Evolutionary conservation across 1,284 basidiomycete species (phyloP), one percentile per base, ranked within the genome.

Genomic region (Leccinum solheimii): DNA sequence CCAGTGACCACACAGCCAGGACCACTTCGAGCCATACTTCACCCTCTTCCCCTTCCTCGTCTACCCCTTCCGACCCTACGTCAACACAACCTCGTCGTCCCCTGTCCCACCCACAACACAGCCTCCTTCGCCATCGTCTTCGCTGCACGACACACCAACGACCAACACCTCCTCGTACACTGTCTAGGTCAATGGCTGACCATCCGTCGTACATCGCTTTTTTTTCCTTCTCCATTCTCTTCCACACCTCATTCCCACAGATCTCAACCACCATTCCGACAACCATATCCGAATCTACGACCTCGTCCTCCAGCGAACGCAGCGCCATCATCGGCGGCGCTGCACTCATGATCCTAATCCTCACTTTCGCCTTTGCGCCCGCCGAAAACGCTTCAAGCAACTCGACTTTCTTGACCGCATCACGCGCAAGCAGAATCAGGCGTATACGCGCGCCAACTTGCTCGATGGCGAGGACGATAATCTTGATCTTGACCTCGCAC

Each of bases 251-350:
- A 23, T 10, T 34, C 16, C 5, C 36, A 21, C 55, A 75, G 71
- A 61, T 57, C 3, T 23, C 55, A 27, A 66, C 64, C 3, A 3
- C 58, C 0, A 58, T 63, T 6, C 68, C 69, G 13, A 71, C 49
- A 16, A 70, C 63, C 27, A 68, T 75, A 52, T 62, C 66, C 13
- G 6, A 60, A 13, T 8, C 32, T 1, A 30, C 66, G 0, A 7
- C 26, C 55, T 23, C 63, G 16, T 57, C 62, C 11, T 63, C 70
- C 2, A 55, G 59, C 8, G 43, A 71, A 3, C 77, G 77, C 52
- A 78, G 78, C 0, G 76, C 76, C 55, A 73, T 83, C 62, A 82
- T 85, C 19, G 83, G 80, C n/a, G 81, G 74, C 14, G 72, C 76
- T 7, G 74, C 72, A 1, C 60, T 83, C 55, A 58, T 83, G 30